Evolutionary conservation across 345 rosid genomes (phyloP).

Genomic region (Salix arbutifolia): DNA sequence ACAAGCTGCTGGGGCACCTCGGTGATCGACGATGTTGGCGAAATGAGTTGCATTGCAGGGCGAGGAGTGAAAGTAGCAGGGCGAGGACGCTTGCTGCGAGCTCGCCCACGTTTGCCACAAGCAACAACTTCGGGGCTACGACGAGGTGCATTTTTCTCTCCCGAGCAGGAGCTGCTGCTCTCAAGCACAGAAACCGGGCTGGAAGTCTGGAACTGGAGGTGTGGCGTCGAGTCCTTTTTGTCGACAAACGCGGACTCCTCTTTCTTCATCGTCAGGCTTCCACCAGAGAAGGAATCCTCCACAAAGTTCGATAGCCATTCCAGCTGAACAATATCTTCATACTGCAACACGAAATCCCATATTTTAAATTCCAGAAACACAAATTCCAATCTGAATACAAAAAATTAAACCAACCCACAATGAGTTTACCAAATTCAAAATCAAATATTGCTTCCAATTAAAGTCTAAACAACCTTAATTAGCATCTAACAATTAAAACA

Average conservation of each 20-base stretch:
- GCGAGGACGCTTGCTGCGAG: constrained; percentile 92
- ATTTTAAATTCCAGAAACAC: background rate
- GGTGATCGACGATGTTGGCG: constrained; percentile 33
- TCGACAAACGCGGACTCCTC: constrained; percentile 32
- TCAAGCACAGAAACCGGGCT: constrained; percentile 92
- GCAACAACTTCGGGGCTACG: constrained; percentile 39
- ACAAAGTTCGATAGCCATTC: constrained; percentile 71
- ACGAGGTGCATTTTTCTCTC: constrained; percentile 38
- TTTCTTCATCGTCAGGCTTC: constrained; percentile 54
- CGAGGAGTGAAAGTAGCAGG: constrained; percentile 65
- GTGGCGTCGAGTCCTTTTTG: constrained; percentile 41
- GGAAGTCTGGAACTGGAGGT: constrained; percentile 54
- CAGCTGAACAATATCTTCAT: constrained; percentile 85
- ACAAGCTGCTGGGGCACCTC: constrained; percentile 20
- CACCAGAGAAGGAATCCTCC: constrained; percentile 81
- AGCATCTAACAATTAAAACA: background rate
- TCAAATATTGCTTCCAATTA: background rate
- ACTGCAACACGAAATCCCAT: constrained; percentile 39
- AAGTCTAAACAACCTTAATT: background rate
- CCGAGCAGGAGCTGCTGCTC: constrained; percentile 79
- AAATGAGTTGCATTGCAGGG: constrained; percentile 40
- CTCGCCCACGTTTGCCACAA: constrained; percentile 58
- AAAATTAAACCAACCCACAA: background rate
- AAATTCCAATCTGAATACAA: background rate
- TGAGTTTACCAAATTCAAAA: background rate